These are phyloP conservation scores for Colletotrichum tofieldiae DNA, from an alignment of 2,329 filamentous ascomycete species.

Conservation along the genomic window DNA sequence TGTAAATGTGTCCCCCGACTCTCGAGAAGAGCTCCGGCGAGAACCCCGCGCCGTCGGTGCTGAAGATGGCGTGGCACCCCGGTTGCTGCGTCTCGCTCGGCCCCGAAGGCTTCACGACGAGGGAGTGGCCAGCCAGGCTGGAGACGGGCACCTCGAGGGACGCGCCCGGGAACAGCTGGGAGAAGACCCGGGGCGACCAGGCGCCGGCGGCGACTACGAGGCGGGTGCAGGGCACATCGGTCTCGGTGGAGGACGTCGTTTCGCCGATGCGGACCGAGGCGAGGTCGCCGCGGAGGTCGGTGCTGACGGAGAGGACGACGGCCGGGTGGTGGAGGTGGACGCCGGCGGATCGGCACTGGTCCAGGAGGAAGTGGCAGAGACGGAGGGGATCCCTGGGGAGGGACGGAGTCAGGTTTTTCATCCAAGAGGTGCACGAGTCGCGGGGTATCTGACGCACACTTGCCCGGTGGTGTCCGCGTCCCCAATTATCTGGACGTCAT, in stretches of 20 bases:
- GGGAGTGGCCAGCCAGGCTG: slow-evolving; percentile 79
- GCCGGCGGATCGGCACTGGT: slow-evolving; percentile 70
- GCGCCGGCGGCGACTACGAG: slow-evolving; percentile 79
- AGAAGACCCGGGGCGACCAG: slow-evolving; percentile 80
- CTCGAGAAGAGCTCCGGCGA: slow-evolving; percentile 82
- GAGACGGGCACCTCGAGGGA: slow-evolving; percentile 68
- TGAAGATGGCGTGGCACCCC: slow-evolving; percentile 79
- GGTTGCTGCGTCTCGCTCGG: slow-evolving; percentile 58
- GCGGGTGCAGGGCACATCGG: slow-evolving; percentile 73
- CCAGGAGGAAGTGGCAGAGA: slow-evolving; percentile 77
- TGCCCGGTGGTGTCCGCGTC: slow-evolving; percentile 74
- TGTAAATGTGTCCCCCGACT: slow-evolving; percentile 77
- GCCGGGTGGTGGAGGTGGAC: slow-evolving; percentile 79
- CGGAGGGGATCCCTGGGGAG: slow-evolving; percentile 74
- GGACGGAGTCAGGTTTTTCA: slow-evolving; percentile 6
- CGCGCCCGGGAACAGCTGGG: slow-evolving; percentile 73
- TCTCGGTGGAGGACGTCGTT: slow-evolving; percentile 59
- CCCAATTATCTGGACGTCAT: slow-evolving; percentile 74
- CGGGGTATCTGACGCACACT: slow-evolving; percentile 65
- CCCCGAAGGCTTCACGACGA: slow-evolving; percentile 74
- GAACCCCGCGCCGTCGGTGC: slow-evolving; percentile 70
- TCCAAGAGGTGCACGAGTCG: not conserved
- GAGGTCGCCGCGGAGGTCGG: slow-evolving; percentile 66
- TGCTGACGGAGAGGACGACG: slow-evolving; percentile 66
- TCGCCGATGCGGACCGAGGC: slow-evolving; percentile 67